Evolutionary conservation across 768 basidiomycete species (phyloP), one percentile per base, ranked within the genome.

Genomic region (Panus rudis): DNA sequence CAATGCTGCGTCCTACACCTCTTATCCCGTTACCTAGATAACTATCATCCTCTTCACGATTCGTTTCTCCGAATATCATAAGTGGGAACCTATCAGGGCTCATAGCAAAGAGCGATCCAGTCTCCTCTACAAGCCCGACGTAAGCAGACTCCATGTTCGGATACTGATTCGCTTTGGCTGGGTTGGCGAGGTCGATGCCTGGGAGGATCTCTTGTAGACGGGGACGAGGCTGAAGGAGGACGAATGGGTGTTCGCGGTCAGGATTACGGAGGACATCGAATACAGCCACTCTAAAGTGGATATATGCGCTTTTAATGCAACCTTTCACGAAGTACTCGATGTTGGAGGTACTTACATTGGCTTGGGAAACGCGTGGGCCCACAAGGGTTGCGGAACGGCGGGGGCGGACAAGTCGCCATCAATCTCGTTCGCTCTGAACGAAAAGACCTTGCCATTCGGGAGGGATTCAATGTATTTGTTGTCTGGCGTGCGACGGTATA

Each of bases 161-260:
- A 21, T 72, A 63, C 10, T 77, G 64, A n/a, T 67, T 67, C 6
- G 62, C 59, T 33, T 55, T 59, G 0, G 57, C 50, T 7, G 56
- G 50, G 14, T 57, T 48, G 19, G 57, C 47, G 21, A 63, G 43
- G 43, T 70, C 70, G 23, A 61, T 60, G 13, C 57, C 58, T 8
- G 82, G 80, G 25, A 92, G 69, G 6, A 94, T 68, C 25, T 91
- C 81, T 16, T 81, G 72, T 2, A 92, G 70, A 25, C 78, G 73
- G 0, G 87, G 83, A 1, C 78, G 81, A 11, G 93, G 92, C 59
- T 97, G 93, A 12, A 92, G 78, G 10, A 97, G 78, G 6, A 90
- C 81, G 55, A 94, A 81, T 3, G 92, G 80, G 6, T 80, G 64
- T 50, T 75, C 47, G 46, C 71, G 72, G 14, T 63, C 58, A 17